Conservation (phyloP, 495 filamentous ascomycete species). For the Arthonia radiata region DNA sequence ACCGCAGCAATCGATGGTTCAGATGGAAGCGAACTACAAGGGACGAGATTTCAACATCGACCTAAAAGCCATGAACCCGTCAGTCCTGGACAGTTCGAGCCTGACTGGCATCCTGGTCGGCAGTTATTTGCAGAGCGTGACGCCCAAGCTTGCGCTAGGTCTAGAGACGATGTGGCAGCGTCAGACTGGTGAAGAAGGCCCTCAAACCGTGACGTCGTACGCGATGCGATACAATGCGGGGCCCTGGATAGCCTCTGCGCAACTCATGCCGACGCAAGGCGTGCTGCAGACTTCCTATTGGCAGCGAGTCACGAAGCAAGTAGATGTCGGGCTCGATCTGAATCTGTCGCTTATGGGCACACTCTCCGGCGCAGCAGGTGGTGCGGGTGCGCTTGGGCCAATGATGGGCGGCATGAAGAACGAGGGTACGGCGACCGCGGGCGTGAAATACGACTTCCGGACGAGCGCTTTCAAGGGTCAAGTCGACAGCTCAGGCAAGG, state of each 20-base stretch:
- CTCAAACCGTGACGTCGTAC: constrained; percentile 69
- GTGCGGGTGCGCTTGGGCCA: constrained; percentile 23
- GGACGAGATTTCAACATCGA: constrained; percentile 81
- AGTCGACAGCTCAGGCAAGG: constrained; percentile 79
- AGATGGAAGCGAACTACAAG: constrained; percentile 81
- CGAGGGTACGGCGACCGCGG: constrained; percentile 73
- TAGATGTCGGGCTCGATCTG: constrained; percentile 88
- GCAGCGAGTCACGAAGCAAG: constrained; percentile 77
- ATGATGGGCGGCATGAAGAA: constrained; percentile 51
- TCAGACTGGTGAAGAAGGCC: constrained; percentile 44
- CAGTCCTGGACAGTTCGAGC: constrained; percentile 65
- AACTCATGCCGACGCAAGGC: constrained; percentile 60
- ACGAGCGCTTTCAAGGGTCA: constrained; percentile 85
- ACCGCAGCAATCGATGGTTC: constrained; percentile 47
- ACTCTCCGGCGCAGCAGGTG: constrained; percentile 20
- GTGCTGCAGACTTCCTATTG: constrained; percentile 90
- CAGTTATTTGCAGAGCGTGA: constrained; percentile 82
- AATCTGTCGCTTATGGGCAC: constrained; percentile 62
- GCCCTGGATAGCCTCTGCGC: constrained; percentile 77
- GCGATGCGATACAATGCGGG: constrained; percentile 66
- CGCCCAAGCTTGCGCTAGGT: constrained; percentile 66
- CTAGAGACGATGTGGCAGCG: constrained; percentile 89
- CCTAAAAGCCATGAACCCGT: constrained; percentile 84
- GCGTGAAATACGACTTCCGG: constrained; percentile 95
- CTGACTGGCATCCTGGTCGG: constrained; percentile 87